phyloP scores from a whole-genome alignment of 1,284 basidiomycete genomes.

The Fomitopsis schrenkii region DNA sequence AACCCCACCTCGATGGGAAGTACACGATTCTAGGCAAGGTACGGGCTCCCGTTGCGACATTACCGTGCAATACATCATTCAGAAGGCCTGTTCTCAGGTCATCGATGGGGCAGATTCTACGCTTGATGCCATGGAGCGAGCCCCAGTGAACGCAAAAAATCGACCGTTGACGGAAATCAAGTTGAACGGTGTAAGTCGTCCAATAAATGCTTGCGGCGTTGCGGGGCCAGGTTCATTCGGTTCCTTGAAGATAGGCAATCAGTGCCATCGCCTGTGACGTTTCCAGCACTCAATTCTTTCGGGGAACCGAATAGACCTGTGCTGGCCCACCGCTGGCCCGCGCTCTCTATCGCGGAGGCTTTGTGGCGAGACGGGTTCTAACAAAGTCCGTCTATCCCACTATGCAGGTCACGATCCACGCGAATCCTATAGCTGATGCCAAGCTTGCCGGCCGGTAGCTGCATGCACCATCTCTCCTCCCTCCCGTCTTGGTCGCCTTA shows the following conservation, averaged over 20 bases:
- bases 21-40: slow-evolving; percentile 89
- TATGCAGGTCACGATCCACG: slow-evolving; percentile 84
- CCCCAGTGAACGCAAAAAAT: slow-evolving; percentile 89
- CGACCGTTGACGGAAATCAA: slow-evolving; percentile 83
- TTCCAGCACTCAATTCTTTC: no score
- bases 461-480: not conserved
- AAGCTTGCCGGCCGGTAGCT: slow-evolving; percentile 32
- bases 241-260: not conserved
- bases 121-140: slow-evolving; percentile 85
- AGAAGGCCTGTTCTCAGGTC: slow-evolving; percentile 37
- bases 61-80: not conserved
- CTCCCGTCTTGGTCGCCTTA: not conserved
- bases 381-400: slow-evolving; percentile 3
- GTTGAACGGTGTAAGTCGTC: slow-evolving; percentile 61
- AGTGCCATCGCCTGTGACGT: not conserved
- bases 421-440: slow-evolving; percentile 88
- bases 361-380: not conserved
- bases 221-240: not conserved
- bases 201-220: not conserved
- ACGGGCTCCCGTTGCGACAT: not conserved
- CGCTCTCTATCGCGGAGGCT: not conserved
- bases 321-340: not conserved
- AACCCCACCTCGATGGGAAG: slow-evolving; percentile 88
- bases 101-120: slow-evolving; percentile 92
- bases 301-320: not conserved